Evolutionary conservation across 2,329 filamentous ascomycete genomes (phyloP), one percentile per base, ranked within the genome.

Genomic region (Talaromyces sp.): DNA sequence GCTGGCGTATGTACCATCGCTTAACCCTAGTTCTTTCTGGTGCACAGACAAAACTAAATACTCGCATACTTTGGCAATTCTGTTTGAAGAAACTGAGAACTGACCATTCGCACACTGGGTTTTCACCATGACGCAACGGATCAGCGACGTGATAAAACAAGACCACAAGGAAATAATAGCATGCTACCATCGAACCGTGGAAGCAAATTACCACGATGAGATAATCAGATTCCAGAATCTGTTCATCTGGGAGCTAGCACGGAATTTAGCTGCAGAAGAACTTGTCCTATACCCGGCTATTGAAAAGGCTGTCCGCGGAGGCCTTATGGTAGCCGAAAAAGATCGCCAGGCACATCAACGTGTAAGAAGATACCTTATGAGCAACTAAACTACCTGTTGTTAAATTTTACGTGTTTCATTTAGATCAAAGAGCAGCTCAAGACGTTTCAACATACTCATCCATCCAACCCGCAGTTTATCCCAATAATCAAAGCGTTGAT

Each of bases 241-340:
- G 61, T 81, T 84, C 62, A 78, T 77, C 15, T 83, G 82, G 81
- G 80, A 82, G 62, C 72, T 84, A 0, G 78, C 81, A 27, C 78
- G 81, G 15, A 81, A 84, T 67, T 74, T 79, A 0, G 74, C 83
- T 54, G 80, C 77, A 13, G 80, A 84, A 63, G 82, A 84, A 64
- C 69, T 84, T 57, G 73, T 85, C 15, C 73, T 85, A 0, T 85
- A 85, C 63, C 83, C 84, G 0, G 82, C 80, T 2, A 72, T 85
- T n/a, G 81, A 84, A 66, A 78, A 80, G 62, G 70, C 81, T 59
- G 64, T 85, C 25, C 71, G 75, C 0, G 68, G 73, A 1, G 81
- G 82, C 54, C 73, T 75, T 36, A 65, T 69, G 2, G 69, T 81
- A 64, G 80, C 81, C 0, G 77, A 82, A 13, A 76, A 77, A 51